Evolutionary conservation across 2,329 filamentous ascomycete genomes (phyloP), one percentile per base, ranked within the genome.

Genomic region (Orbilia ellipsospora): DNA sequence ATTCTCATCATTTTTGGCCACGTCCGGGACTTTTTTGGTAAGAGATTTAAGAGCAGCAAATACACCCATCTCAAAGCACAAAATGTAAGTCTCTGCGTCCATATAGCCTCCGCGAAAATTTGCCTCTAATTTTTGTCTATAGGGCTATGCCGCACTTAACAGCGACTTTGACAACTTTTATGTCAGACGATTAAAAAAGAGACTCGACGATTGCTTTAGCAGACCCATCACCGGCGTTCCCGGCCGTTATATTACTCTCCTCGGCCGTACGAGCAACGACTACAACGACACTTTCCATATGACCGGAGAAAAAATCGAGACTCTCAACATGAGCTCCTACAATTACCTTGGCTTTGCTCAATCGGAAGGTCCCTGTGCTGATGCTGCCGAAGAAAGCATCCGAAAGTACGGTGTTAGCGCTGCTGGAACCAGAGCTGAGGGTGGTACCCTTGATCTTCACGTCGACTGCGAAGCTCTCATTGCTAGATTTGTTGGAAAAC

Each of bases 111-210:
- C 36, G 16, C 12, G 8, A 28, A 23, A 36, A 36, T 6, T 40
- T 60, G 63, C 40, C 52, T 50, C 65, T 70, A 52, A 69, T 31
- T 7, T 52, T 52, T 23, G 13, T 54, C 23, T 56, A n/a, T n/a
- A 80, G 79, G 95, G 95, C 77, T 98, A 97, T 81, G 95, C 94
- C 10, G 93, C 95, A 1, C 87, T 99, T 78, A 98, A 97, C 83
- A 96, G 93, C 80, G 95, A 99, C 83, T 99, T 99, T 81, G 95
- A 99, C 85, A 98, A 94, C 83, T 99, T 99, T 83, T 99, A 99
- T 83, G 92, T 94, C 69, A 89, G 95, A 69, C 88, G 95, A 76
- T 83, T 99, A 81, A 98, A 99, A 86, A 88, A 93, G 85, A 90
- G 95, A 78, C 93, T 99, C 81, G 96, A 98, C 80, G 95, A 99